These are phyloP conservation scores for Lasiosphaeris hirsuta DNA, from an alignment of 495 filamentous ascomycete genomes.

Conservation along the genomic window DNA sequence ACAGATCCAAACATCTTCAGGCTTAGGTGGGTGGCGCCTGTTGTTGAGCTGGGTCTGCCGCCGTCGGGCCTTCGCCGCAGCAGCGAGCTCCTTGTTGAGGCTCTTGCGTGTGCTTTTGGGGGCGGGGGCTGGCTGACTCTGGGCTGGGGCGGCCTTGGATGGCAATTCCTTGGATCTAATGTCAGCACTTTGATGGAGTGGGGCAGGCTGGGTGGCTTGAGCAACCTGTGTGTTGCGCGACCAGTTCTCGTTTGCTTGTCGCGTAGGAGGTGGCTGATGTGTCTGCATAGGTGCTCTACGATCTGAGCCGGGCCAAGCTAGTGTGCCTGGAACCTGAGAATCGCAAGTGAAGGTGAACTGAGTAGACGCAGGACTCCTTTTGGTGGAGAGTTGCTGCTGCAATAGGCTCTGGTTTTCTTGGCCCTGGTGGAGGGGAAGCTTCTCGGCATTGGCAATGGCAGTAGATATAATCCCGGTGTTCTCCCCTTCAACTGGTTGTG, in stretches of 20 bases:
- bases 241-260: slow-evolving; percentile 19
- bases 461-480: slow-evolving; percentile 79
- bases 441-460: slow-evolving; percentile 86
- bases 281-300: slow-evolving; percentile 10
- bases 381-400: slow-evolving; percentile 61
- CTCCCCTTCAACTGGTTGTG: slow-evolving; percentile 27
- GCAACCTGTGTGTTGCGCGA: slow-evolving; percentile 7
- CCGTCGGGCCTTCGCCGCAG: slow-evolving; percentile 37
- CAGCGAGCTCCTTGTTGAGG: slow-evolving; percentile 17
- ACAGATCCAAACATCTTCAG: slow-evolving; percentile 88
- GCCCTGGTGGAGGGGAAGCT: slow-evolving; percentile 57
- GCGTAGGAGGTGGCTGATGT: slow-evolving; percentile 5
- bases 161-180: slow-evolving; percentile 11
- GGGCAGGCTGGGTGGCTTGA: slow-evolving; percentile 9
- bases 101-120: slow-evolving; percentile 22
- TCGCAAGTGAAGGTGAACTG: slow-evolving; percentile 94
- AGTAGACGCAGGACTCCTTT: slow-evolving; percentile 60
- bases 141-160: slow-evolving; percentile 1
- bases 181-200: slow-evolving; percentile 6
- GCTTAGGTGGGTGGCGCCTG: slow-evolving; percentile 66
- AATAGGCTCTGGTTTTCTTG: slow-evolving; percentile 74
- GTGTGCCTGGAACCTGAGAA: slow-evolving; percentile 46
- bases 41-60: slow-evolving; percentile 54
- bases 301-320: slow-evolving; percentile 58
- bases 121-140: slow-evolving; percentile 8